Evolutionary conservation across 1,284 basidiomycete species (phyloP).

Genomic region (Cryptococcus hybrid): DNA sequence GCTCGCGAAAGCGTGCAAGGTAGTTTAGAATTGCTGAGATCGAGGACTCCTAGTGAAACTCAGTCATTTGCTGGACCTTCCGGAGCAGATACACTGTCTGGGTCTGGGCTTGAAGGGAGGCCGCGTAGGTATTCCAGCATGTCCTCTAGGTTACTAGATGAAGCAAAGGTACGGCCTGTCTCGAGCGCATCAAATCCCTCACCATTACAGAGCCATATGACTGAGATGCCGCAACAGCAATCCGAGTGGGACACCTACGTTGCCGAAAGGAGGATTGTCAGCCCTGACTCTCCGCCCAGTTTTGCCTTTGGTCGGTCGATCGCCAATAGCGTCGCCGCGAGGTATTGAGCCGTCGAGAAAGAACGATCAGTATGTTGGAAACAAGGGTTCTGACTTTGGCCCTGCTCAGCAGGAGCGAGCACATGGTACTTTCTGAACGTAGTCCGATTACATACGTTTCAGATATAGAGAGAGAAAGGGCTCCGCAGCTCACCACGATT

Average conservation of each 20-base stretch:
- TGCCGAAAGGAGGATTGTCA: constrained; percentile 10
- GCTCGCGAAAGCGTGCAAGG: constrained; percentile 38
- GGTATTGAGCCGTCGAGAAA: constrained; percentile 18
- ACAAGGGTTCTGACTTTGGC: constrained; percentile 25
- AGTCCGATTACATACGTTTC: not conserved
- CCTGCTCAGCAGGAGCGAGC: not conserved
- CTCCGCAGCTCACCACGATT: constrained; percentile 11
- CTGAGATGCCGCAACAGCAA: not conserved
- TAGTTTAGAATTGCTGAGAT: constrained; percentile 37
- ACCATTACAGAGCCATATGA: not conserved
- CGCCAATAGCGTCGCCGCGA: not conserved
- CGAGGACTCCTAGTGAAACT: constrained; percentile 17
- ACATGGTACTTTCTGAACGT: no score
- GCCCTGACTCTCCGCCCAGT: not conserved
- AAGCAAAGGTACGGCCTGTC: not conserved
- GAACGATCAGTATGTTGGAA: constrained; percentile 36
- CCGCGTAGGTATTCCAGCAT: constrained; percentile 11
- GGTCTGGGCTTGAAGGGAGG: not conserved
- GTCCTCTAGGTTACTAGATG: constrained; percentile 8
- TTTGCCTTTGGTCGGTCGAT: not conserved
- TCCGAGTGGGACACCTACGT: constrained; percentile 45
- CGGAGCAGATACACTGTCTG: not conserved
- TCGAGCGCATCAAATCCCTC: not conserved
- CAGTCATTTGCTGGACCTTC: not conserved
- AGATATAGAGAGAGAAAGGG: not conserved